Base-by-base conservation (phyloP, 345 rosid genomes). In the Euphorbia peplus region DNA sequence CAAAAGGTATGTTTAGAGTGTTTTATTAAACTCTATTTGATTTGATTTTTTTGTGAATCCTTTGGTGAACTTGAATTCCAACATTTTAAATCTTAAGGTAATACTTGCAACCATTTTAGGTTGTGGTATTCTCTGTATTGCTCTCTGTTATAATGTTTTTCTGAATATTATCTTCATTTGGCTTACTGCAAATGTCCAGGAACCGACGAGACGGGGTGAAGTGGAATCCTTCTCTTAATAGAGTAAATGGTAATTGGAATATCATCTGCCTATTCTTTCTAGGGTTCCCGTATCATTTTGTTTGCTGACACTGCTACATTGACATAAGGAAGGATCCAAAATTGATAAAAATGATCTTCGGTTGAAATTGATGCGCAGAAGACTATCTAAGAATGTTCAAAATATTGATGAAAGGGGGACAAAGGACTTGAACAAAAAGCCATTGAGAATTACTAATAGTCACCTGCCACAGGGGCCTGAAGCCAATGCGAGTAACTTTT, bases 301-400 rank as follows among this genome's bases (percentile, higher is more conserved):
- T 63, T 51, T 65, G 19, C 39, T 78, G 62, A 60, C 30, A 29
- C 22, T 63, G 41, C 39, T 57, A 16, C 24, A 30, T 62, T 70
- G 61, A 13, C 21, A 30, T 63, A 65, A 73, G 24, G 71, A 78
- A 83, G 87, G 71, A 60, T 65, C 79, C 50, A 53, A 55, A 28
- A 50, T 73, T 59, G 76, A 59, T 14, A 29, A 25, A 58, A 79
- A 75, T 48, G 88, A 84, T 72, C 85, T 84, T 9, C 74, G 88
- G 8, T 54, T 79, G 69, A 80, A 76, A 64, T 70, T 80, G 59
- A 67, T 76, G 61, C 79, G 22, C 19, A 76, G 71, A 70, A 76
- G 69, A 64, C 60, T 50, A 50, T 60, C 73, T 3, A 80, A 62
- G 63, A 74, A 68, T 39, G 39, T 35, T n/a, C 44, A 18, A 8